These are phyloP conservation scores for Dactylellina cionopaga DNA, from an alignment of 2,329 filamentous ascomycete genomes.

Conservation along the genomic window DNA sequence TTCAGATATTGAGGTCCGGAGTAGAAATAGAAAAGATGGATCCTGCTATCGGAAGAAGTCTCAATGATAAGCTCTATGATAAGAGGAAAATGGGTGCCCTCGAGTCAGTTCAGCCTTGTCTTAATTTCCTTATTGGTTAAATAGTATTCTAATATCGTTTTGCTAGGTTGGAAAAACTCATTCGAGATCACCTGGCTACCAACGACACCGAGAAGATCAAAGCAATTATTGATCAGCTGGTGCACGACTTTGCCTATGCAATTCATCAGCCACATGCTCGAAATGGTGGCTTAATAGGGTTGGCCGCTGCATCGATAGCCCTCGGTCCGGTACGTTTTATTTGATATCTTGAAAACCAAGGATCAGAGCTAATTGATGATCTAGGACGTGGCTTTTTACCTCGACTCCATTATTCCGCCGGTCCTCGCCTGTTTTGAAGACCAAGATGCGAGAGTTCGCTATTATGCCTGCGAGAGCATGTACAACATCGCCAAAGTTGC, in stretches of 20 bases:
- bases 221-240: conserved; percentile 92
- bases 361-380: conserved; percentile 55
- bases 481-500: conserved; percentile 99
- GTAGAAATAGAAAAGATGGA: conserved; percentile 71
- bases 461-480: conserved; percentile 99
- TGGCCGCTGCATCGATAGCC: conserved; percentile 95
- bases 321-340: conserved; percentile 78
- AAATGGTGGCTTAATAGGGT: conserved; percentile 93
- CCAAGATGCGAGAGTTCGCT: conserved; percentile 93
- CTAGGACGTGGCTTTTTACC: conserved; percentile 88
- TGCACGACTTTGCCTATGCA: conserved; percentile 96
- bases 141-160: conserved; percentile 1
- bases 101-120: conserved; percentile 71
- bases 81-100: conserved; percentile 96
- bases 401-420: conserved; percentile 92
- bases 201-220: conserved; percentile 83
- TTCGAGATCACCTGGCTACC: conserved; percentile 80
- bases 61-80: conserved; percentile 99
- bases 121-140: background rate
- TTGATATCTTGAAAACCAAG: conserved; percentile 12
- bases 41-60: conserved; percentile 82
- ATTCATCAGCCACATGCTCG: conserved; percentile 95
- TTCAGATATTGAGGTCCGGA: conserved; percentile 14
- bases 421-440: conserved; percentile 97
- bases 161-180: conserved; percentile 82